A percentile compares a stretch with the other conserved stretches of the same genome.
Evolutionary conservation across 805 yeast species (phyloP).

Genomic region (Pichia californica): DNA sequence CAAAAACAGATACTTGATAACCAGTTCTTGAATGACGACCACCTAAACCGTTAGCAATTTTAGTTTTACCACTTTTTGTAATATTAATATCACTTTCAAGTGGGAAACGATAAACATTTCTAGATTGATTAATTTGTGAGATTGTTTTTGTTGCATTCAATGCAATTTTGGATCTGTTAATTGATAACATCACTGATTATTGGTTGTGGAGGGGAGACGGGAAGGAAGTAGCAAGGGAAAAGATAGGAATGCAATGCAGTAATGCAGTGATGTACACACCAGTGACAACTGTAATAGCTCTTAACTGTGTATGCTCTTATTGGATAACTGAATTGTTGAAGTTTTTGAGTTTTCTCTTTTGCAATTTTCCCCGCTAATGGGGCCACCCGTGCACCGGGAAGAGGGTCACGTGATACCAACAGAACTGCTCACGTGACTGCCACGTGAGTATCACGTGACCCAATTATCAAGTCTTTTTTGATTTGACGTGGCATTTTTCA

Average conservation of each 20-base stretch:
- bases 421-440: too few relatives aligned
- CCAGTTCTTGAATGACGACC: conserved; percentile 85
- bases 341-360: too few relatives aligned
- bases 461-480: background rate
- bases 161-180: conserved; percentile 7
- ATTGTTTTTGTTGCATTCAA: conserved; percentile 6
- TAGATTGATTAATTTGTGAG: conserved; percentile 8
- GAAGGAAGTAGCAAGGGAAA: too few relatives aligned
- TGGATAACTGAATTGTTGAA: too few relatives aligned
- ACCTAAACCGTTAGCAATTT: conserved; percentile 65
- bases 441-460: too few relatives aligned
- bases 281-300: too few relatives aligned
- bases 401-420: too few relatives aligned
- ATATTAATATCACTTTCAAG: conserved; percentile 57
- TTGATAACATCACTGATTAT: conserved; percentile 3
- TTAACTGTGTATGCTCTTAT: too few relatives aligned
- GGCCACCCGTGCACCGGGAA: background rate
- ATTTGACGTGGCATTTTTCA: background rate
- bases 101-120: conserved; percentile 29
- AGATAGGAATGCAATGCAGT: too few relatives aligned
- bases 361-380: background rate
- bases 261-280: too few relatives aligned
- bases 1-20: conserved; percentile 83
- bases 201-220: too few relatives aligned
- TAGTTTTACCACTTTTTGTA: conserved; percentile 69